phyloP scores from a whole-genome alignment of 73 alveolate species.

The Paramecium biaurelia region DNA sequence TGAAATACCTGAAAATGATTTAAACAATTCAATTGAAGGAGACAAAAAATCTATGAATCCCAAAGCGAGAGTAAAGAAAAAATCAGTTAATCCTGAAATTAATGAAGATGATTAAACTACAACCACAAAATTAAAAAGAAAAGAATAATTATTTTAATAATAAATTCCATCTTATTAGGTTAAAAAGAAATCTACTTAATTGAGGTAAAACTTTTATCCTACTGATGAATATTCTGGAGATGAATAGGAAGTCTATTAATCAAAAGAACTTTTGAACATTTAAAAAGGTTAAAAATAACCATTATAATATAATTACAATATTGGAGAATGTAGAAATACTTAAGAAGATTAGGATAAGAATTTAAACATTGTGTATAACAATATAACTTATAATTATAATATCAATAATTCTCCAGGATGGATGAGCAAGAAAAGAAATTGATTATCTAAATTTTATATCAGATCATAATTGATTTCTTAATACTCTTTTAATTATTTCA shows the following conservation, averaged over 20 bases:
- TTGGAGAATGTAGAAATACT: conserved; percentile 23
- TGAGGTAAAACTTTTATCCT: background rate
- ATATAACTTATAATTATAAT: conserved; percentile 26
- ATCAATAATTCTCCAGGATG: conserved; percentile 42
- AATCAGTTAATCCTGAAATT: conserved; percentile 9
- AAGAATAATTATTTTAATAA: background rate
- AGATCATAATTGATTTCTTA: background rate
- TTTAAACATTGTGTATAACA: conserved; percentile 23
- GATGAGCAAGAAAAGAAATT: conserved; percentile 4
- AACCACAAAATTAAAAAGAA: background rate
- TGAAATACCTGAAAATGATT: conserved; percentile 28
- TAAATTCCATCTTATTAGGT: background rate
- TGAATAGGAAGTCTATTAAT: conserved; percentile 21
- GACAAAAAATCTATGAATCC: background rate
- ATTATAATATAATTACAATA: conserved; percentile 12
- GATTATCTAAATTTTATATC: background rate
- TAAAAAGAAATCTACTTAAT: background rate
- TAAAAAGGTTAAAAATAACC: background rate
- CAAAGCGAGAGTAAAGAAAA: background rate
- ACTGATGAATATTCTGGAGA: conserved; percentile 26
- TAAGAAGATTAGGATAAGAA: conserved; percentile 4
- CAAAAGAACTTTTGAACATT: background rate
- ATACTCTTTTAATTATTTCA: too few relatives aligned
- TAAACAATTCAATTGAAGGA: conserved; percentile 17
- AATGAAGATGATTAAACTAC: background rate